A percentile compares a stretch with the other conserved stretches of the same genome.
Evolutionary conservation across 2,329 filamentous ascomycete genomes (phyloP).

Genomic region (Aspergillus sp.): DNA sequence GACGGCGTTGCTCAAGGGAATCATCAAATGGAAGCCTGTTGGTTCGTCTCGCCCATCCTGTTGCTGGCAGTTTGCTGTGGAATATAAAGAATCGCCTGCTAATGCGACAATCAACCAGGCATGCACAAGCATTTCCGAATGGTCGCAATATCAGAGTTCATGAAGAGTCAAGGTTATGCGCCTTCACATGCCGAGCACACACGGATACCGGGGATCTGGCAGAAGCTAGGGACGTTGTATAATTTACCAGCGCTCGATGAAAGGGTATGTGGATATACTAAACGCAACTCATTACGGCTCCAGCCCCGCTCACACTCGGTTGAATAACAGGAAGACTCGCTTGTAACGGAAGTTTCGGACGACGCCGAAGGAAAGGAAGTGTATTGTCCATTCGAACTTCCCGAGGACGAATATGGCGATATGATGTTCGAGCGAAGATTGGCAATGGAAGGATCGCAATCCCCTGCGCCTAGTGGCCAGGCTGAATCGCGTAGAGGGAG

Average conservation of each 20-base stretch:
- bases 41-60: constrained; percentile 51
- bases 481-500: constrained; percentile 43
- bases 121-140: constrained; percentile 95
- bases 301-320: not conserved
- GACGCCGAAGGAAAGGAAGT: constrained; percentile 53
- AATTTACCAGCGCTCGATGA: constrained; percentile 85
- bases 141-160: constrained; percentile 77
- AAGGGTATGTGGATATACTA: constrained; percentile 61
- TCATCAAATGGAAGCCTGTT: constrained; percentile 95
- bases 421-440: constrained; percentile 50
- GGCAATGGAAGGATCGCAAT: constrained; percentile 44
- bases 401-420: constrained; percentile 49
- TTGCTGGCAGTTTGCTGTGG: not conserved
- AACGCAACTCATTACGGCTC: not conserved
- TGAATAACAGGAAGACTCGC: constrained; percentile 51
- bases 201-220: constrained; percentile 87
- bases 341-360: constrained; percentile 58
- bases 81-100: not conserved
- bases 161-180: constrained; percentile 77
- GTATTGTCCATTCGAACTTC: constrained; percentile 67
- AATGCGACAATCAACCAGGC: constrained; percentile 42
- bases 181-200: constrained; percentile 69
- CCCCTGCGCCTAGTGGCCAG: constrained; percentile 37
- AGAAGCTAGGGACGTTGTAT: constrained; percentile 79
- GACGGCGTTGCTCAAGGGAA: constrained; percentile 85